Evolutionary conservation across 495 filamentous ascomycete species (phyloP).

Genomic region (Penicillium soppii): DNA sequence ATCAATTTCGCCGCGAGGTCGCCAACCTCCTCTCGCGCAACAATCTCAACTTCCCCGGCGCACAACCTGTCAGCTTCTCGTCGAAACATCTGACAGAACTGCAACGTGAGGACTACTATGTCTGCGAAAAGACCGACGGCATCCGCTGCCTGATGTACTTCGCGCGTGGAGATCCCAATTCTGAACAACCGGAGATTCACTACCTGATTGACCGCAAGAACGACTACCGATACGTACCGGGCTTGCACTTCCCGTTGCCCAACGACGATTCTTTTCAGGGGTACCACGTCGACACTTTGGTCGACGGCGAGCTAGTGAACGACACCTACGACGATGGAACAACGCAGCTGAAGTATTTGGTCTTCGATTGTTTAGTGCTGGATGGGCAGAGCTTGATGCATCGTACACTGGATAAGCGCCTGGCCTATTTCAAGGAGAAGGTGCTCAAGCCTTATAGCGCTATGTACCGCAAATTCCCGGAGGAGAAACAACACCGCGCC

Average conservation of each 20-base stretch:
- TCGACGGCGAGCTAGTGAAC: conserved; percentile 91
- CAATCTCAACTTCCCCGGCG: conserved; percentile 75
- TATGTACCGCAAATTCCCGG: conserved; percentile 65
- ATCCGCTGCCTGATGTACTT: conserved; percentile 93
- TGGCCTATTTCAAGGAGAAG: conserved; percentile 79
- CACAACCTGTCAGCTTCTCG: conserved; percentile 91
- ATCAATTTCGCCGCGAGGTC: conserved; percentile 69
- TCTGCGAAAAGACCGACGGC: conserved; percentile 98
- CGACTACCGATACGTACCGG: conserved; percentile 82
- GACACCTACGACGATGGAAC: conserved; percentile 64
- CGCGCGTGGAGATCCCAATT: conserved; percentile 52
- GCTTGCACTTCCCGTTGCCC: conserved; percentile 77
- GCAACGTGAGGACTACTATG: conserved; percentile 81
- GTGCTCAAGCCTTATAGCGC: conserved; percentile 77
- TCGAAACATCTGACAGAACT: conserved; percentile 75
- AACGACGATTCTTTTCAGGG: conserved; percentile 52
- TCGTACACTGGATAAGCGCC: conserved; percentile 79
- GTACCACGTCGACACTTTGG: conserved; percentile 78
- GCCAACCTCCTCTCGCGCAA: conserved; percentile 69
- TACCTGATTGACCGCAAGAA: conserved; percentile 97
- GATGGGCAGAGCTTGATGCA: conserved; percentile 74
- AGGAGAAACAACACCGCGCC: conserved; percentile 65
- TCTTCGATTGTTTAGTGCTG: conserved; percentile 88
- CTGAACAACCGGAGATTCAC: conserved; percentile 53
- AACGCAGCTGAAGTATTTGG: conserved; percentile 73